Evolutionary conservation across 768 basidiomycete species (phyloP).

Genomic region (Trametes sanguinea): DNA sequence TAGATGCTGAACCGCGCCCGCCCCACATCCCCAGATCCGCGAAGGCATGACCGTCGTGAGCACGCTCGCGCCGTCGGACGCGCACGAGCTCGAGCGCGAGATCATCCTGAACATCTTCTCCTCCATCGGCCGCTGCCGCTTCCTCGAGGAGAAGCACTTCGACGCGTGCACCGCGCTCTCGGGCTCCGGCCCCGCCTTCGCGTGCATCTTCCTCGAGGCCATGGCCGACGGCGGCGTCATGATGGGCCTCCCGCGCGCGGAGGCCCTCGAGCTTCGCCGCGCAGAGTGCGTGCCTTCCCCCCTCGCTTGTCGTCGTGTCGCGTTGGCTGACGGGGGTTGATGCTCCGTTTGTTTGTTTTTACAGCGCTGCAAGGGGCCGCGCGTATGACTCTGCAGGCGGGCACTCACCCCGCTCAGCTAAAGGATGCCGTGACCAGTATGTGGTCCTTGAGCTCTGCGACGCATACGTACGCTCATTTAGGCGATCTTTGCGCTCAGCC

Average conservation of each 20-base stretch:
- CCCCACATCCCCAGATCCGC: constrained; percentile 66
- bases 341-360: no score
- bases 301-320: neutral
- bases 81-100: constrained; percentile 59
- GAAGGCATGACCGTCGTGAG: constrained; percentile 98
- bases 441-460: constrained; percentile 31
- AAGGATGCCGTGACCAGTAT: constrained; percentile 97
- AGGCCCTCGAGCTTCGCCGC: constrained; percentile 95
- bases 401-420: constrained; percentile 92
- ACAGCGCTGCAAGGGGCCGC: constrained; percentile 94
- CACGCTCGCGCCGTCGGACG: constrained; percentile 55
- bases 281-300: constrained; percentile 67
- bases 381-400: constrained; percentile 87
- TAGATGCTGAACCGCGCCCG: neutral
- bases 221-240: constrained; percentile 99
- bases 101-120: constrained; percentile 94
- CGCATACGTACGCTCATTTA: neutral
- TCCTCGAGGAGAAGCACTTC: constrained; percentile 98
- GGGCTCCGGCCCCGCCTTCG: constrained; percentile 96
- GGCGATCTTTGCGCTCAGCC: constrained; percentile 48
- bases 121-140: constrained; percentile 92
- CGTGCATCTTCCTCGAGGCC: constrained; percentile 94
- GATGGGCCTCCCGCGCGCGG: constrained; percentile 96
- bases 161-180: constrained; percentile 97
- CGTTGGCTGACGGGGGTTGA: no score